Percentiles rank a stretch among this genome's conserved stretches.
phyloP scores from a whole-genome alignment of 345 rosid species.

The Citrus medica region DNA sequence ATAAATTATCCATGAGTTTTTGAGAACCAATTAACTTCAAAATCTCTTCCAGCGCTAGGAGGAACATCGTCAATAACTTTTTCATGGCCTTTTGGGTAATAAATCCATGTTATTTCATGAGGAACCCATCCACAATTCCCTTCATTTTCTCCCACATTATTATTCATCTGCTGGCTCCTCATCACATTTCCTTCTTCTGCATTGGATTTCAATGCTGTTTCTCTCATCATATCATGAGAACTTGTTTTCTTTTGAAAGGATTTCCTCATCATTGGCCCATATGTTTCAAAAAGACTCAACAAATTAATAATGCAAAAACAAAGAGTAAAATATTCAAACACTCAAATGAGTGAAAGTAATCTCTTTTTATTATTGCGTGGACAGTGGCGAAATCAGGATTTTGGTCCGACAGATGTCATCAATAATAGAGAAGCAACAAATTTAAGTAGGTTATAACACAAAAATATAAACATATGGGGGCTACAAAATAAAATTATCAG shows the following conservation, averaged over 20 bases:
- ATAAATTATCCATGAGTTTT: too few species aligned
- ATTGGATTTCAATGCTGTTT: constrained; percentile 20
- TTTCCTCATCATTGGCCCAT: constrained; percentile 32
- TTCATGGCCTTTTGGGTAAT: constrained; percentile 38
- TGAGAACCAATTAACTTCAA: not conserved
- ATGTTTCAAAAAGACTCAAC: not conserved
- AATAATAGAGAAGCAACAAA: too few species aligned
- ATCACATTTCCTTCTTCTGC: constrained; percentile 20
- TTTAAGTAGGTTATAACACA: too few species aligned
- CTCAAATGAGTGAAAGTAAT: too few species aligned
- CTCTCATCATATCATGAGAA: not conserved
- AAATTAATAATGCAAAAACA: not conserved
- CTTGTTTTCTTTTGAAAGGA: constrained; percentile 29
- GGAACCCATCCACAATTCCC: constrained; percentile 32
- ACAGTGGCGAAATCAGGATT: too few species aligned
- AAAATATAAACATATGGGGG: too few species aligned
- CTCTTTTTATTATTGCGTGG: too few species aligned
- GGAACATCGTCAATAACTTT: constrained; percentile 39
- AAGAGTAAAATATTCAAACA: too few species aligned
- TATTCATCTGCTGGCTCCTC: not conserved
- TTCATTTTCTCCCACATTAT: constrained; percentile 1
- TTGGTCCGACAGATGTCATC: too few species aligned
- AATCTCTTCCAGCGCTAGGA: not conserved
- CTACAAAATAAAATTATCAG: too few species aligned
- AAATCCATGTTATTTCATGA: constrained; percentile 37